phyloP scores from a whole-genome alignment of 2,329 filamentous ascomycete genomes.

The Cryphonectria nitschkei region DNA sequence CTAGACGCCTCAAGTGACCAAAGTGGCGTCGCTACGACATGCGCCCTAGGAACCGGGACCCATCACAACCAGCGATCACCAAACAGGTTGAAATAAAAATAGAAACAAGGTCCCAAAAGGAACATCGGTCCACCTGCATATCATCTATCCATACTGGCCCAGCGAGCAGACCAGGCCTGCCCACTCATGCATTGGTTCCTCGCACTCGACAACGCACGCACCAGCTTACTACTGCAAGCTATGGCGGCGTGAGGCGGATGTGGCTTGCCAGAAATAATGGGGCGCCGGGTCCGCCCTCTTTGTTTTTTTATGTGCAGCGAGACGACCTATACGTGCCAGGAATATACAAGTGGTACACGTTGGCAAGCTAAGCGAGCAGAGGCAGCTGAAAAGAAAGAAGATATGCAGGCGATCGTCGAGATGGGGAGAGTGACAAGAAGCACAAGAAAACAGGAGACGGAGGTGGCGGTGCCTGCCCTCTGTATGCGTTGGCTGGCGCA shows the following conservation, averaged over 20 bases:
- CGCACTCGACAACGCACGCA: not conserved
- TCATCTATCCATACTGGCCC: not conserved
- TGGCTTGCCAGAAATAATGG: conserved; percentile 4
- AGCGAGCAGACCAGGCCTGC: not conserved
- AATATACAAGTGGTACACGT: conserved; percentile 16
- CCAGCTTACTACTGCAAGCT: not conserved
- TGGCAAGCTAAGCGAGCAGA: conserved; percentile 29
- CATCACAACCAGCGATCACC: not conserved
- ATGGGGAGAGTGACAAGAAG: not conserved
- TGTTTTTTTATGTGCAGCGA: not conserved
- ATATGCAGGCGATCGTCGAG: conserved; percentile 32
- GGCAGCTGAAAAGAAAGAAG: conserved; percentile 36
- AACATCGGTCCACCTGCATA: not conserved
- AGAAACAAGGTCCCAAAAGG: conserved; percentile 6
- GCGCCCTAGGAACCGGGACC: not conserved
- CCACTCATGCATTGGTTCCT: not conserved
- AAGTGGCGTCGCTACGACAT: no score
- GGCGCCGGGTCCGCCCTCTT: not conserved
- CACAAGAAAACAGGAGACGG: not conserved
- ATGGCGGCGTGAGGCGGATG: conserved; percentile 1
- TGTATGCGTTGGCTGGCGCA: conserved; percentile 7
- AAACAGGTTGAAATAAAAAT: conserved; percentile 7
- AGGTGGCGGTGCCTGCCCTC: conserved; percentile 8
- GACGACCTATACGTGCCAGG: conserved; percentile 16
- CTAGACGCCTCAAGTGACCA: not conserved